Percentiles rank a stretch among this genome's conserved stretches.
Evolutionary conservation across 73 alveolate species (phyloP).

Genomic region (Effrenium voratum): DNA sequence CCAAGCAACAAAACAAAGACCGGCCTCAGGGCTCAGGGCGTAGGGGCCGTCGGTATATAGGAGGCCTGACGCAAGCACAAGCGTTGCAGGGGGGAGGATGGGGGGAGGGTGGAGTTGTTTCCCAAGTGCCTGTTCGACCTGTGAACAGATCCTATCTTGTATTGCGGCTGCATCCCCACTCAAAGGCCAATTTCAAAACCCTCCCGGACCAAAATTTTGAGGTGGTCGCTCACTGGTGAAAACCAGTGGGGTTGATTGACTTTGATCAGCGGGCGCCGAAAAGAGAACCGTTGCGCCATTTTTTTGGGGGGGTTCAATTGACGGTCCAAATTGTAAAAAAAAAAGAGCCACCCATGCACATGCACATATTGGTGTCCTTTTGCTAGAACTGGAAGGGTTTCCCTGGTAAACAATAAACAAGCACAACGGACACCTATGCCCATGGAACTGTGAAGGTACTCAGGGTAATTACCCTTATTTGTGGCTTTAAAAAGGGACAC

Average conservation of each 20-base stretch:
- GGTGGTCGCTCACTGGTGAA: not conserved
- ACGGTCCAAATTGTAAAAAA: too few species aligned
- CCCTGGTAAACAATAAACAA: too few species aligned
- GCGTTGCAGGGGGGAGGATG: not conserved
- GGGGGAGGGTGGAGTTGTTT: not conserved
- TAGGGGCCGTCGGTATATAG: conserved; percentile 49
- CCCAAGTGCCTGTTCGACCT: not conserved
- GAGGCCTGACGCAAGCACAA: not conserved
- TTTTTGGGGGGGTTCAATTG: too few species aligned
- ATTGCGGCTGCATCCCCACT: not conserved
- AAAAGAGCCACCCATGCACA: too few species aligned
- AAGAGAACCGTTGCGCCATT: too few species aligned
- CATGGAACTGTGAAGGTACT: too few species aligned
- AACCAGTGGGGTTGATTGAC: not conserved
- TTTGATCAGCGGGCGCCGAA: too few species aligned
- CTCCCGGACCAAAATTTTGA: not conserved
- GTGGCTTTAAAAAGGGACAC: too few species aligned
- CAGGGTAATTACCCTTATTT: too few species aligned
- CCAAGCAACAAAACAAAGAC: not conserved
- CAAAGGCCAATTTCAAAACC: not conserved
- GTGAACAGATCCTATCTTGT: not conserved
- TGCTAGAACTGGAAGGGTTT: too few species aligned
- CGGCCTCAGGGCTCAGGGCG: conserved; percentile 33
- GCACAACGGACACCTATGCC: too few species aligned
- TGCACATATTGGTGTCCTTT: too few species aligned